Evolutionary conservation across 352 stramenopile species (phyloP).

Genomic region (Phytophthora tubulina): DNA sequence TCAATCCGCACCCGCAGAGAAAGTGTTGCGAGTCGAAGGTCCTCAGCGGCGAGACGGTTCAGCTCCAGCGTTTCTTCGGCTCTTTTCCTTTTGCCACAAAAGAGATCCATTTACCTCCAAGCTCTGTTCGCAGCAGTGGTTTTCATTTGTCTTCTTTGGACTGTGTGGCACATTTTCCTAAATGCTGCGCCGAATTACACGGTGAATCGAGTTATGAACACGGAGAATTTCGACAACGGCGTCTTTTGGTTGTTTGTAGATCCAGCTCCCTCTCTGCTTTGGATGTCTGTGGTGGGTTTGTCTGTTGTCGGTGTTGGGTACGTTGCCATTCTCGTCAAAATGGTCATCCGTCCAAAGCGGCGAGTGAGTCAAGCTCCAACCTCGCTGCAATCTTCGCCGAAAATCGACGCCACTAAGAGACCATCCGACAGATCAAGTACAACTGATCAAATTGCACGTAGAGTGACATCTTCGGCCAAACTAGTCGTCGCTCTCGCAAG

Average conservation of each 20-base stretch:
- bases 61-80: constrained; percentile 2
- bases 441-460: constrained; percentile 3
- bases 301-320: constrained; percentile 26
- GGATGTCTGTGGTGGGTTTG: constrained; percentile 22
- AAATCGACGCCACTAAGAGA: constrained; percentile 1
- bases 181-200: constrained; percentile 36
- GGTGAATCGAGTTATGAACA: constrained; percentile 46
- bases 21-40: background rate
- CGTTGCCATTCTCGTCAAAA: constrained; percentile 21
- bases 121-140: constrained; percentile 24
- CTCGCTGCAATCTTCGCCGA: background rate
- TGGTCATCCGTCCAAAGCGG: constrained; percentile 19
- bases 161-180: constrained; percentile 33
- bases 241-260: constrained; percentile 49
- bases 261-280: constrained; percentile 16
- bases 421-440: background rate
- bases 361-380: constrained; percentile 6
- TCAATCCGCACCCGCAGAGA: constrained; percentile 1
- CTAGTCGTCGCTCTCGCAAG: constrained; percentile 1
- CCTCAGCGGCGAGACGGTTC: constrained; percentile 15
- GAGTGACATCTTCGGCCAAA: constrained; percentile 27
- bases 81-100: constrained; percentile 11
- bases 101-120: constrained; percentile 13
- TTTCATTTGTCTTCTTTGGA: constrained; percentile 35
- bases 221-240: constrained; percentile 36